Conservation (phyloP, 2,329 filamentous ascomycete species). For the Colletotrichum sojae region DNA sequence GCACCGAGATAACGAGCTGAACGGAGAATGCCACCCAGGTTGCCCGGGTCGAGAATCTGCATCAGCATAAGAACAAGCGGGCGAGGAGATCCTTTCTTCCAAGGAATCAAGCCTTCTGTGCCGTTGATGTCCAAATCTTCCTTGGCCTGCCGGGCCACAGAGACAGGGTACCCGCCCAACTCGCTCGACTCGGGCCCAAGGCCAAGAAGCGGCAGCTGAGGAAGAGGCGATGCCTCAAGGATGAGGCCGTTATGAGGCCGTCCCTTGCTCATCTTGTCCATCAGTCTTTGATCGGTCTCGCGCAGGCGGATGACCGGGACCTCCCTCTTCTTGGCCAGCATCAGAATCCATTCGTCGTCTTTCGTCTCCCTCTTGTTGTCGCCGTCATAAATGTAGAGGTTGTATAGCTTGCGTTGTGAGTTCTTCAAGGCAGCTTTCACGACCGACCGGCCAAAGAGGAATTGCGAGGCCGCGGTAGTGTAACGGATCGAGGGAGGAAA, state of each 20-base stretch:
- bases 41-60: conserved; percentile 87
- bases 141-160: conserved; percentile 75
- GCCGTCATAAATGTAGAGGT: conserved; percentile 81
- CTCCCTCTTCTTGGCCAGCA: conserved; percentile 62
- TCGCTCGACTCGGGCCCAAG: conserved; percentile 65
- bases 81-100: conserved; percentile 62
- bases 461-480: conserved; percentile 90
- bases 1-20: conserved; percentile 93
- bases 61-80: conserved; percentile 83
- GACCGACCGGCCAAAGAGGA: conserved; percentile 87
- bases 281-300: conserved; percentile 73
- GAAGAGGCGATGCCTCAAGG: conserved; percentile 88
- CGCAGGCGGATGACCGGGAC: conserved; percentile 72
- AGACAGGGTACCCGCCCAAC: conserved; percentile 69
- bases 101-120: conserved; percentile 63
- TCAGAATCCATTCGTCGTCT: conserved; percentile 60
- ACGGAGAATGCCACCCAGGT: conserved; percentile 90
- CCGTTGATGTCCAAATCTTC: conserved; percentile 86
- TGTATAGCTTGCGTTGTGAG: conserved; percentile 81
- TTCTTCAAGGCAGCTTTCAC: conserved; percentile 83
- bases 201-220: conserved; percentile 75
- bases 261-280: conserved; percentile 87
- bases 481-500: conserved; percentile 58
- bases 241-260: conserved; percentile 93
- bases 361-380: conserved; percentile 66